Evolutionary conservation across 2,329 filamentous ascomycete genomes (phyloP), one percentile per base, ranked within the genome.

Genomic region (Trichoderma atroviride): DNA sequence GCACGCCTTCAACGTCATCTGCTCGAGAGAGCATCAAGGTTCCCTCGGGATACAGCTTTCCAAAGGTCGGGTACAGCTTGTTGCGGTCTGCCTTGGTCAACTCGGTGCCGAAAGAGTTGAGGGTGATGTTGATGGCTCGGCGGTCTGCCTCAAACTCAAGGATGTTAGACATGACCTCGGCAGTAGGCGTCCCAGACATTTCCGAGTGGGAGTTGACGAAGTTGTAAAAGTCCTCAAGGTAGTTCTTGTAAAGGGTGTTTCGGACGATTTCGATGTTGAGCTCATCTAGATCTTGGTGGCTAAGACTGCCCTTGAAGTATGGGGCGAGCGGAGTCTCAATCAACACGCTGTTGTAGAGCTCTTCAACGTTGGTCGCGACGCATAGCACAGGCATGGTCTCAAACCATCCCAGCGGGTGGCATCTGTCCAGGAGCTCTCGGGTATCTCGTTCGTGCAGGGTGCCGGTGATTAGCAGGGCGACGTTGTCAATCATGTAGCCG

Each of bases 401-500:
- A 80, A 99, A 99, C 94, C 94, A 98, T 74, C 96, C 96, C 9
- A 99, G 87, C 7, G 96, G 96, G 76, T 99, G 96, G 81, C 96
- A 99, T 81, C 96, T 87, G 78, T 98, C 96, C 66, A 99, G 84
- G 72, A 99, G 88, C 83, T 99, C 96, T 70, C 94, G 90, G 4
- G 96, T 99, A 80, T 99, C 96, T 79, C 96, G 89, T 83, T 99
- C 96, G 82, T 99, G 96, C 35, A 99, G 88, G 14, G 96, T 99
- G 72, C 96, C 96, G 27, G 96, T 99, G 81, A 99, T 99, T 77
- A 99, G 89, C 52, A 99, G 90, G 50, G 96, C 96, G 65, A 99
- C 94, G 77, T 99, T 99, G 83, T 99, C 96, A 81, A 99, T 99
- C 96, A 99, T 99, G 86, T 99, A 99, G 72, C 94, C 95, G 80